phyloP scores from a whole-genome alignment of 2,329 filamentous ascomycete species.

The Orbilia quercus region DNA sequence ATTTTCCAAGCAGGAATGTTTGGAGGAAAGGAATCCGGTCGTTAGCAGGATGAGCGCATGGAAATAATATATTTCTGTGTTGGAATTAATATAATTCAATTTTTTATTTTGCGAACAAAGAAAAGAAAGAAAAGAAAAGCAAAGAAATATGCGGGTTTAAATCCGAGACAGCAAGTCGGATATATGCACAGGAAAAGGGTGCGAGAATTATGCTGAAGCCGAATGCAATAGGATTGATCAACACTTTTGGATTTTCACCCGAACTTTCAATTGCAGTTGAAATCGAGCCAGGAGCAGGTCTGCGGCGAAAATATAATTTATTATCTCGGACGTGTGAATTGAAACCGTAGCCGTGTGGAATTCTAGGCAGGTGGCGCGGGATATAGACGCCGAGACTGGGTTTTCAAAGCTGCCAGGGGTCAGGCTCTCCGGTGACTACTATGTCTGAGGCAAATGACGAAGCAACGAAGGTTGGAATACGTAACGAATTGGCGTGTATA shows the following conservation, averaged over 20 bases:
- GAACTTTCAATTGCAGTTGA: slow-evolving; percentile 3
- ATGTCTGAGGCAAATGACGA: slow-evolving; percentile 46
- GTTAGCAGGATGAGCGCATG: slow-evolving; percentile 11
- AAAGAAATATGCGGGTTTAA: slow-evolving; percentile 15
- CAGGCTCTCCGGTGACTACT: slow-evolving; percentile 45
- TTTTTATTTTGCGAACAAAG: neutral
- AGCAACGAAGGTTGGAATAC: slow-evolving; percentile 36
- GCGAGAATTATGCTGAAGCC: slow-evolving; percentile 42
- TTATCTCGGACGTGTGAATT: neutral
- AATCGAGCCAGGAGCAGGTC: slow-evolving; percentile 2
- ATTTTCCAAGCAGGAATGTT: slow-evolving; percentile 10
- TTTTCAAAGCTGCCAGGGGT: slow-evolving; percentile 50
- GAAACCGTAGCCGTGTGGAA: neutral
- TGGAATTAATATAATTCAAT: slow-evolving; percentile 22
- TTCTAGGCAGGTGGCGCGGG: slow-evolving; percentile 15
- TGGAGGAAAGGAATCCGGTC: slow-evolving; percentile 10
- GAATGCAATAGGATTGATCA: neutral
- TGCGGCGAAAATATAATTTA: neutral
- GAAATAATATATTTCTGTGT: slow-evolving; percentile 11
- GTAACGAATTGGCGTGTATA: slow-evolving; percentile 37
- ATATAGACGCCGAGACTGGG: slow-evolving; percentile 28
- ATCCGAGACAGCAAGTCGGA: slow-evolving; percentile 39
- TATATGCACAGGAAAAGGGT: slow-evolving; percentile 46
- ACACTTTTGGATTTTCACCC: neutral
- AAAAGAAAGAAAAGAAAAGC: neutral